Evolutionary conservation across 306 rosid genomes (phyloP).

Genomic region (Gleditsia sinensis): DNA sequence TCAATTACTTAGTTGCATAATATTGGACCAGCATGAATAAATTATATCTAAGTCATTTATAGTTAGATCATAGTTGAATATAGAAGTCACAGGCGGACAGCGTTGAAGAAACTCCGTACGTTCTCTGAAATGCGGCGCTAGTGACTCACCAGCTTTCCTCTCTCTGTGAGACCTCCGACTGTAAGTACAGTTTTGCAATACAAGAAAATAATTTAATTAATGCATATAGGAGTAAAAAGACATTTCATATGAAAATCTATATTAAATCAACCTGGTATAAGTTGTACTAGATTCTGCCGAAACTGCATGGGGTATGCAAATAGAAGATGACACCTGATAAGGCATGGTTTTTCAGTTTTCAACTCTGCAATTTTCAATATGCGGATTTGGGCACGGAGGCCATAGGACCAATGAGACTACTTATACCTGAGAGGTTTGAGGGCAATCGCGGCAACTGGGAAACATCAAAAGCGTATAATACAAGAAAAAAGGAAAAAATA

Average conservation of each 20-base stretch:
- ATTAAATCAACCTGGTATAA: conserved; percentile 38
- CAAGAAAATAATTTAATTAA: background rate
- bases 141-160: conserved; percentile 38
- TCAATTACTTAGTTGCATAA: background rate
- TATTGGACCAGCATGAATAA: background rate
- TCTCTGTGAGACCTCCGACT: conserved; percentile 37
- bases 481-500: no score
- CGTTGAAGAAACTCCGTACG: background rate
- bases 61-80: background rate
- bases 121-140: background rate
- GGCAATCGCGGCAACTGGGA: background rate
- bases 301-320: conserved; percentile 38
- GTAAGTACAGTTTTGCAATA: background rate
- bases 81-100: background rate
- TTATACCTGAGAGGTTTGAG: conserved; percentile 3
- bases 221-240: background rate
- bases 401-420: background rate
- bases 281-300: conserved; percentile 33
- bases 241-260: background rate
- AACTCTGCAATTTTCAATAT: background rate
- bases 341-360: conserved; percentile 20
- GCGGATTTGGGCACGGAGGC: background rate
- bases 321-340: conserved; percentile 29
- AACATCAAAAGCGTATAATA: no score
- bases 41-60: background rate